Evolutionary conservation across 495 filamentous ascomycete species (phyloP).

Genomic region (Pseudoneurospora amorphoporcata): DNA sequence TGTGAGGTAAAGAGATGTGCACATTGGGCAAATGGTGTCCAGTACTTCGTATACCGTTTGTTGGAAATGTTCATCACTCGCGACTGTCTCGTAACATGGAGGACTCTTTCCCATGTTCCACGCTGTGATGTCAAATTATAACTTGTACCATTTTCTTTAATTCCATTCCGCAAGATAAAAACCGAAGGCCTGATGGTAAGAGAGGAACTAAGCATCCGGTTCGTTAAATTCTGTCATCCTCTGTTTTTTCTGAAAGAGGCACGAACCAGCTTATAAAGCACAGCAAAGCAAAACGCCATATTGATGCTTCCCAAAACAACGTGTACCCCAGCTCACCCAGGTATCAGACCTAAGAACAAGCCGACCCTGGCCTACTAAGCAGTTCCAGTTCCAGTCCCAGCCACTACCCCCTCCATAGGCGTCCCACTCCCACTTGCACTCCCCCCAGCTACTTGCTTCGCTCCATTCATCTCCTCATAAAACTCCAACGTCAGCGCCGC

Average conservation of each 20-base stretch:
- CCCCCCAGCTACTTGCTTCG: background rate
- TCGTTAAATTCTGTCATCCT: background rate
- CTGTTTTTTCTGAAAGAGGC: background rate
- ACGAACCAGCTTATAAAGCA: background rate
- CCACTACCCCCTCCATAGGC: background rate
- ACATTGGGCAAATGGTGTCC: background rate
- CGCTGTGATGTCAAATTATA: background rate
- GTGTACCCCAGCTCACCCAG: background rate
- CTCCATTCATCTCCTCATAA: conserved; percentile 56
- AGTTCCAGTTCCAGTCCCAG: background rate
- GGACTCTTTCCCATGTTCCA: background rate
- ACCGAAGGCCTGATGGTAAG: background rate
- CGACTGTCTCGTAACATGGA: background rate
- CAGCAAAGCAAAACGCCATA: background rate
- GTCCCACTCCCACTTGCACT: background rate
- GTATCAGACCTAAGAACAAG: background rate
- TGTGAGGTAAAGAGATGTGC: background rate
- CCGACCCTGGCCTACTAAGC: background rate
- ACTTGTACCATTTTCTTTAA: background rate
- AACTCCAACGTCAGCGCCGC: conserved; percentile 85
- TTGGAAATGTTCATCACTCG: background rate
- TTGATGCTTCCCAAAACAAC: background rate
- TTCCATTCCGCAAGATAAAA: background rate
- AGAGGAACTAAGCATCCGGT: background rate
- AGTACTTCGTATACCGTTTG: background rate